A percentile compares a stretch with the other conserved stretches of the same genome.
Evolutionary conservation across 768 basidiomycete genomes (phyloP).

Genomic region (Omphalotus guepiniiformis): DNA sequence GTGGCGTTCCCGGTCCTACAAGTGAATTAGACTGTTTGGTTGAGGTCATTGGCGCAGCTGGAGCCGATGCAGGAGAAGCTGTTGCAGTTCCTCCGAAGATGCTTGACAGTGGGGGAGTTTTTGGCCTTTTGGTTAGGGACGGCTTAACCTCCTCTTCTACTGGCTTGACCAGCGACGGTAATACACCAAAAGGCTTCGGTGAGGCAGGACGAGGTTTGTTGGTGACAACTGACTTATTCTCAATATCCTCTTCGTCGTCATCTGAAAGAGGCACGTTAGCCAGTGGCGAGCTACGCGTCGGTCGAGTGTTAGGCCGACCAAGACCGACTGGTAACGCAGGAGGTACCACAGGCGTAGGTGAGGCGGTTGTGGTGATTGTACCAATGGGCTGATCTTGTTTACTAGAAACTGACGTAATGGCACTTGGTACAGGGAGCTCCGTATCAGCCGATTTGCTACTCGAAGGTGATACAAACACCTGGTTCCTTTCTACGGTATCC

Average conservation of each 20-base stretch:
- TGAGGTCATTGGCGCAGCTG: conserved; percentile 1
- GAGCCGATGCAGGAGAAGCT: conserved; percentile 7
- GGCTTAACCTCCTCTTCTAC: conserved; percentile 10
- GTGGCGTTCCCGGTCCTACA: conserved; percentile 1
- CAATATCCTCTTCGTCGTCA: conserved; percentile 42
- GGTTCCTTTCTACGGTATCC: too few relatives aligned
- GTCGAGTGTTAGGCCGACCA: conserved; percentile 60
- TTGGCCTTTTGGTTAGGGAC: conserved; percentile 7
- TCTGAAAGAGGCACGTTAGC: conserved; percentile 40
- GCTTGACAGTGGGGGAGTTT: conserved; percentile 8
- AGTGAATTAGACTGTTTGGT: conserved; percentile 7
- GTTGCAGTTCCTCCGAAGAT: conserved; percentile 1
- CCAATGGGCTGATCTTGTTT: too few relatives aligned
- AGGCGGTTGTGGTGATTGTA: too few relatives aligned
- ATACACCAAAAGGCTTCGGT: conserved; percentile 5
- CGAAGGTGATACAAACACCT: too few relatives aligned
- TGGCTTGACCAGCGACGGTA: background rate
- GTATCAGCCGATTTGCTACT: too few relatives aligned
- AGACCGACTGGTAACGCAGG: conserved; percentile 41
- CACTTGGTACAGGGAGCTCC: too few relatives aligned
- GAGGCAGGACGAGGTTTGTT: conserved; percentile 34
- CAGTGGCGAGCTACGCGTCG: conserved; percentile 73
- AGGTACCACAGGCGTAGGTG: conserved; percentile 11
- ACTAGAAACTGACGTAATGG: too few relatives aligned
- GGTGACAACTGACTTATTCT: conserved; percentile 20